Conservation (phyloP, 106 monocot species). For the Dendrobium catenatum region DNA sequence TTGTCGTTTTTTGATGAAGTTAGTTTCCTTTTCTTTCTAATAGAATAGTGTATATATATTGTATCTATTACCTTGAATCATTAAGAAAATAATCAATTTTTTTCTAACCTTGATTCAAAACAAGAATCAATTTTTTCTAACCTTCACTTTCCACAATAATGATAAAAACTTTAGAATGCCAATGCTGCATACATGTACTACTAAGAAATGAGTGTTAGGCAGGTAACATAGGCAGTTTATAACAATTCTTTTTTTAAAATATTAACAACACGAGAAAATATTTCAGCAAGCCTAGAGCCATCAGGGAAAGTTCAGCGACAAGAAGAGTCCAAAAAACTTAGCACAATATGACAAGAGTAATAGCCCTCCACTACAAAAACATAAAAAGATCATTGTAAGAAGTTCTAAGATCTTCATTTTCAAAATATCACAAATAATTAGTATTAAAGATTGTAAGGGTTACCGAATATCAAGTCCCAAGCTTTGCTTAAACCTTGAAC, state of each 20-base stretch:
- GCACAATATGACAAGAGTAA: not conserved
- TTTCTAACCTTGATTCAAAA: no score
- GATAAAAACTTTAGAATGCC: not conserved
- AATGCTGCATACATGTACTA: not conserved
- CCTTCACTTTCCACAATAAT: no score
- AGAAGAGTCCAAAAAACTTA: not conserved
- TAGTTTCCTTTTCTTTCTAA: no score
- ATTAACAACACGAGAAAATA: not conserved
- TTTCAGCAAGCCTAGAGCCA: not conserved
- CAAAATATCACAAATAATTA: not conserved
- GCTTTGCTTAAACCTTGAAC: slow-evolving; percentile 25
- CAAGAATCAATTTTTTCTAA: no score
- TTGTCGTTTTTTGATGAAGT: no score
- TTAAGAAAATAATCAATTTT: no score
- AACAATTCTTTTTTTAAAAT: not conserved
- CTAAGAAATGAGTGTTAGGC: not conserved
- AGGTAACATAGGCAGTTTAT: not conserved
- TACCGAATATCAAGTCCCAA: slow-evolving; percentile 73
- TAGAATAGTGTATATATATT: not conserved
- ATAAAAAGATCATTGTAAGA: not conserved
- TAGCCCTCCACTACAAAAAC: not conserved
- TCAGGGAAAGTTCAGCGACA: not conserved
- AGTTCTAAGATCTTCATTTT: not conserved
- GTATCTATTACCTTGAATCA: no score
- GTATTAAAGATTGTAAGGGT: not conserved